phyloP scores from a whole-genome alignment of 352 stramenopile species.

The Phytophthora podocarpi region DNA sequence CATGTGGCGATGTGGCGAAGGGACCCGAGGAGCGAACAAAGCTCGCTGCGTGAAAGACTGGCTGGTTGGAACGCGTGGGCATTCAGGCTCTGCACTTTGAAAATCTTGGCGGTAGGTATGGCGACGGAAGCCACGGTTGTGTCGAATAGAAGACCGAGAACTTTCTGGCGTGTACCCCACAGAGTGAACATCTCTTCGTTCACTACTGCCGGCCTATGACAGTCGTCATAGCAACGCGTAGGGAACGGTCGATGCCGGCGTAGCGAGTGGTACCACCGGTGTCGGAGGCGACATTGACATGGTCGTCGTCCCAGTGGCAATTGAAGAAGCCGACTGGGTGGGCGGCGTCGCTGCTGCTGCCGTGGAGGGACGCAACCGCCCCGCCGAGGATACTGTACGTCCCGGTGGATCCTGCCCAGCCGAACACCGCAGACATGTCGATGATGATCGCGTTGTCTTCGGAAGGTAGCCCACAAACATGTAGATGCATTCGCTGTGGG shows the following conservation, averaged over 20 bases:
- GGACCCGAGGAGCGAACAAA: background rate
- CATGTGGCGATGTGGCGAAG: conserved; percentile 2
- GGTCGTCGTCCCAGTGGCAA: conserved; percentile 34
- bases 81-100: background rate
- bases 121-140: background rate
- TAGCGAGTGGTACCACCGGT: no score
- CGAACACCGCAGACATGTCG: conserved; percentile 20
- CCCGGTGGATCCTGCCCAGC: conserved; percentile 8
- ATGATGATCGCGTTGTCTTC: conserved; percentile 22
- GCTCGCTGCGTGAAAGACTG: background rate
- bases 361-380: conserved; percentile 16
- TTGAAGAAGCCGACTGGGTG: conserved; percentile 16
- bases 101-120: background rate
- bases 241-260: no score
- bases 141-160: conserved; percentile 19
- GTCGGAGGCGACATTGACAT: conserved; percentile 11
- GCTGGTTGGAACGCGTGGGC: background rate
- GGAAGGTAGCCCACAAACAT: background rate
- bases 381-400: conserved; percentile 19
- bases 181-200: conserved; percentile 31
- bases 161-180: conserved; percentile 11
- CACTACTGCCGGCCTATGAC: conserved; percentile 10
- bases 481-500: conserved; percentile 6
- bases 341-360: no score
- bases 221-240: conserved; percentile 15